These are phyloP conservation scores for Echinochloa phyllopogon DNA, from an alignment of 176 grass and related monocot genomes.

Conservation along the genomic window DNA sequence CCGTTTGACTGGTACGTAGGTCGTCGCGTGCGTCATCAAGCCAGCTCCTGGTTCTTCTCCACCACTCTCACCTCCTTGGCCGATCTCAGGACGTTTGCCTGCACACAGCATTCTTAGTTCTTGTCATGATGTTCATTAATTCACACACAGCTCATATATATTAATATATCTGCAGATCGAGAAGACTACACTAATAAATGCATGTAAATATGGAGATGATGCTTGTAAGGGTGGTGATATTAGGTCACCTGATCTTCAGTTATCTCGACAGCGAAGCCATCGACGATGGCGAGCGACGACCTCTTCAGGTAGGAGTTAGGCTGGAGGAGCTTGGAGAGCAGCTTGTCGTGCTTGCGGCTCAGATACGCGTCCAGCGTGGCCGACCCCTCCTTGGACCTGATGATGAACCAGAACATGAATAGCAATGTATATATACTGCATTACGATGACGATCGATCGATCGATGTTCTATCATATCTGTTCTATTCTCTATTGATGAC, in stretches of 20 bases:
- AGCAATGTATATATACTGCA: not conserved
- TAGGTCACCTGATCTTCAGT: slow-evolving; percentile 65
- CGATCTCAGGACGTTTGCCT: slow-evolving; percentile 68
- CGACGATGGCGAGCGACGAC: slow-evolving; percentile 90
- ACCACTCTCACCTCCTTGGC: slow-evolving; percentile 90
- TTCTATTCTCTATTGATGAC: no score
- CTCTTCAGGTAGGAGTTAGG: slow-evolving; percentile 74
- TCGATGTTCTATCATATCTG: no score
- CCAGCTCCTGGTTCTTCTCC: slow-evolving; percentile 99
- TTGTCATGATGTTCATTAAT: not conserved
- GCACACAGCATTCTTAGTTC: slow-evolving; percentile 3
- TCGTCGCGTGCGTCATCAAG: slow-evolving; percentile 20
- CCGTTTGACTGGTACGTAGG: slow-evolving; percentile 37
- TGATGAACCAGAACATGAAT: not conserved
- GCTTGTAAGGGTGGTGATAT: not conserved
- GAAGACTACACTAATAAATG: no score
- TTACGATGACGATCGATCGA: not conserved
- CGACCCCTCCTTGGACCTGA: slow-evolving; percentile 81
- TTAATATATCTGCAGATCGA: not conserved
- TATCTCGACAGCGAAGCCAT: slow-evolving; percentile 94
- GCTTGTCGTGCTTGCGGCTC: slow-evolving; percentile 85
- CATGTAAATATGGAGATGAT: not conserved
- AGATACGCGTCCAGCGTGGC: slow-evolving; percentile 78
- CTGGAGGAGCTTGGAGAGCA: slow-evolving; percentile 71
- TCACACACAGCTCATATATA: not conserved